Conservation (phyloP, 345 rosid species). For the Boechera retrofracta region DNA sequence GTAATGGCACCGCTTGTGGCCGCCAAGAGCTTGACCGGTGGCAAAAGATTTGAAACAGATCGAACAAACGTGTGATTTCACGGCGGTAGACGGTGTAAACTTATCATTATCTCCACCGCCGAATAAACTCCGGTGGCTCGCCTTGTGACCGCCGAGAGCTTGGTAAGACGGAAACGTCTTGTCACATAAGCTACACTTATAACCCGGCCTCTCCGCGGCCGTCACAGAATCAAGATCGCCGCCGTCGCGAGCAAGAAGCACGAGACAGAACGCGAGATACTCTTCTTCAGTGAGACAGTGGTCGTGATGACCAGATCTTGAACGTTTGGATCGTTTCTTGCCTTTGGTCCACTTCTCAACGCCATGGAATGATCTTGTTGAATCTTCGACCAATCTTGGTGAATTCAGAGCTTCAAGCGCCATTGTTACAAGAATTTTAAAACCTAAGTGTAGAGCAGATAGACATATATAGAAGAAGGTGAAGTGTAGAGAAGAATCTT, state of each 20-base stretch:
- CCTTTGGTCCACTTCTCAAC: slow-evolving; percentile 46
- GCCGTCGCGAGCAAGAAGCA: slow-evolving; percentile 52
- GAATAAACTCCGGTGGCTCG: slow-evolving; percentile 62
- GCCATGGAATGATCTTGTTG: slow-evolving; percentile 29
- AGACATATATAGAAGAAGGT: neutral
- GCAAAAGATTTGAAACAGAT: slow-evolving; percentile 75
- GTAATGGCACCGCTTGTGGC: slow-evolving; percentile 91
- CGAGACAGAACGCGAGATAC: slow-evolving; percentile 54
- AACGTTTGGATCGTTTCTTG: slow-evolving; percentile 52
- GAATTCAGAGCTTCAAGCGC: slow-evolving; percentile 57
- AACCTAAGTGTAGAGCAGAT: neutral
- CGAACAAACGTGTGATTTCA: slow-evolving; percentile 79
- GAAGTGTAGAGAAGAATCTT: slow-evolving; percentile 12
- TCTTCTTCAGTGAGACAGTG: slow-evolving; percentile 51
- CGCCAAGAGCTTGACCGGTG: slow-evolving; percentile 91
- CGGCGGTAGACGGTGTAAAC: slow-evolving; percentile 20
- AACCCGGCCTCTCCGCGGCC: slow-evolving; percentile 16
- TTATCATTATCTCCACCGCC: slow-evolving; percentile 8
- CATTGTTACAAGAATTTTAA: slow-evolving; percentile 32
- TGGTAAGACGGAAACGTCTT: slow-evolving; percentile 78
- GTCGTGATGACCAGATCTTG: slow-evolving; percentile 48
- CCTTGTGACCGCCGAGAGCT: slow-evolving; percentile 91
- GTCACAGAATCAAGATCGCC: slow-evolving; percentile 16
- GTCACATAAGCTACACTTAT: slow-evolving; percentile 76
- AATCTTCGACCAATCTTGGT: slow-evolving; percentile 35